Evolutionary conservation across 805 yeast species (phyloP).

Genomic region (Ogataea degrootiae): DNA sequence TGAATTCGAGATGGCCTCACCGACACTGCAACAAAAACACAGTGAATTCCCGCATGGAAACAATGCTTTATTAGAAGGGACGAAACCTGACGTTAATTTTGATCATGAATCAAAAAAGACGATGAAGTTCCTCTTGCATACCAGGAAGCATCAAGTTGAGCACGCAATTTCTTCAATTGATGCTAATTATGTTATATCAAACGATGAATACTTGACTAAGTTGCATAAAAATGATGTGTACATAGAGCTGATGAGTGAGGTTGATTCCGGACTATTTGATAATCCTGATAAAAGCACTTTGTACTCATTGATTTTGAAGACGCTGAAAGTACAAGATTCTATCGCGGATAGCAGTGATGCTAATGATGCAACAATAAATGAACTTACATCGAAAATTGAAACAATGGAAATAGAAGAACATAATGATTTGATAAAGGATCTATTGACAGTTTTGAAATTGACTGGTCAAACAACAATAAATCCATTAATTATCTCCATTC

Average conservation of each 20-base stretch:
- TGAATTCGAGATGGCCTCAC: conserved; percentile 11
- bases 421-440: not conserved
- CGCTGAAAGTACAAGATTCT: conserved; percentile 9
- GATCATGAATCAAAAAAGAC: no score
- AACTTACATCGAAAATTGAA: not conserved
- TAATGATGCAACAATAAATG: conserved; percentile 1
- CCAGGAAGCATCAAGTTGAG: conserved; percentile 13
- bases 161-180: conserved; percentile 7
- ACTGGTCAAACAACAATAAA: not conserved
- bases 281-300: conserved; percentile 15
- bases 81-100: not conserved
- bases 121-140: conserved; percentile 3
- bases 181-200: conserved; percentile 9
- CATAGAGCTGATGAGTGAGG: conserved; percentile 21
- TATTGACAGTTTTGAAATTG: conserved; percentile 6
- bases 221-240: conserved; percentile 16
- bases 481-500: conserved; percentile 8
- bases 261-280: conserved; percentile 14
- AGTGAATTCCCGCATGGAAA: not conserved
- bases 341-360: not conserved
- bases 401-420: not conserved
- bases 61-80: not conserved
- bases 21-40: not conserved
- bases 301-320: conserved; percentile 14
- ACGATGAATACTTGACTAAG: conserved; percentile 14